A percentile compares a stretch with the other conserved stretches of the same genome.
phyloP scores from a whole-genome alignment of 2,329 filamentous ascomycete genomes.

The Sporothrix pseudoabietina region DNA sequence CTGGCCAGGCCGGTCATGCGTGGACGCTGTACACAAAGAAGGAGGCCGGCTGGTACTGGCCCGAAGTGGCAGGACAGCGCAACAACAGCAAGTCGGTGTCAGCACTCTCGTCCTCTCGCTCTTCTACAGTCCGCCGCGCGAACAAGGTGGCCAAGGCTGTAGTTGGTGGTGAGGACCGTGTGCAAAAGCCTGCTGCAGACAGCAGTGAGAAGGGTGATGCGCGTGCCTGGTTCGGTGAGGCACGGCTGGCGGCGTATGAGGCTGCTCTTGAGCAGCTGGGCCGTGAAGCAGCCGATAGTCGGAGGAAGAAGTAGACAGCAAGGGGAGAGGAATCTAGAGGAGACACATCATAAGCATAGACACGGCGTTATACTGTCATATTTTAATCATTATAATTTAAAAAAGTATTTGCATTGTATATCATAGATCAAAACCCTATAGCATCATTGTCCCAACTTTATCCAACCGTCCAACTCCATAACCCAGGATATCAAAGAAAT shows the following conservation, averaged over 20 bases:
- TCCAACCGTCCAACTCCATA: background rate
- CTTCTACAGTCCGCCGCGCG: constrained; percentile 46
- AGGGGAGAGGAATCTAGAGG: background rate
- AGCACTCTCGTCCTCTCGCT: background rate
- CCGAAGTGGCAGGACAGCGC: constrained; percentile 67
- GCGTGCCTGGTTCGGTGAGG: constrained; percentile 47
- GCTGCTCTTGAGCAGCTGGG: constrained; percentile 63
- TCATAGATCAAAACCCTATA: background rate
- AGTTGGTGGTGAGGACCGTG: constrained; percentile 37
- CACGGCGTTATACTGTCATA: constrained; percentile 14
- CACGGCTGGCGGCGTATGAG: constrained; percentile 53
- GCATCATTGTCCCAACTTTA: background rate
- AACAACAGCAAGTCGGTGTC: constrained; percentile 37
- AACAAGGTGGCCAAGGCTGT: constrained; percentile 53
- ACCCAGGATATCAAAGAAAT: background rate
- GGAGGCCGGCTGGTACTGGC: constrained; percentile 92
- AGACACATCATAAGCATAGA: background rate
- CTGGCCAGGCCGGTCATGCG: constrained; percentile 71
- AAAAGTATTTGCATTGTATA: constrained; percentile 5
- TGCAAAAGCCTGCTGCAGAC: constrained; percentile 28
- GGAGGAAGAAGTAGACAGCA: constrained; percentile 31
- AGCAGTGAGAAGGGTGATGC: constrained; percentile 42
- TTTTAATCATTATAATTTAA: background rate
- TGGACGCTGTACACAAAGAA: constrained; percentile 84
- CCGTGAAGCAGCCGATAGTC: constrained; percentile 56